phyloP scores from a whole-genome alignment of 108 stramenopile species.

The Seminavis robusta region DNA sequence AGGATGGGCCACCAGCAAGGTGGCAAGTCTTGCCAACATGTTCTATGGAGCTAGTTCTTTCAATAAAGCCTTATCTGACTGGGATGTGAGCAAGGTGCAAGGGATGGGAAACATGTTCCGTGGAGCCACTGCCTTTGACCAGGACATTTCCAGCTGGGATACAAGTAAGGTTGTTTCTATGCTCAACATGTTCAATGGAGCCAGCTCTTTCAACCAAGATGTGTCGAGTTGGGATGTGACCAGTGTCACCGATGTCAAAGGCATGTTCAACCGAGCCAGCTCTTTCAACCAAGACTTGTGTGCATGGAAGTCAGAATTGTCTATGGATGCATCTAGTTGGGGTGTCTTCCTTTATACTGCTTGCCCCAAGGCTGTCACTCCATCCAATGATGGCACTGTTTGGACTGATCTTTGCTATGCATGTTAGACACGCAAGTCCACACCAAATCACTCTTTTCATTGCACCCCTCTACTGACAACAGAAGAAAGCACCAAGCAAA shows the following conservation, averaged over 20 bases:
- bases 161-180: neutral
- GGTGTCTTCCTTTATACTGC: too few species aligned
- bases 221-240: constrained; percentile 13
- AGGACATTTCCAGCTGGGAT: constrained; percentile 31
- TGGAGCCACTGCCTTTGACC: constrained; percentile 29
- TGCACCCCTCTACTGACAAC: too few species aligned
- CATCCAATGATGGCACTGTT: too few species aligned
- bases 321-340: too few species aligned
- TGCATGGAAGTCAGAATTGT: too few species aligned
- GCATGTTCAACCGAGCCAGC: constrained; percentile 17
- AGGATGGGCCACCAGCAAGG: constrained; percentile 13
- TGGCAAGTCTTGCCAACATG: constrained; percentile 24
- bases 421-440: too few species aligned
- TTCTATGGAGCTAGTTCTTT: constrained; percentile 25
- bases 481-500: too few species aligned
- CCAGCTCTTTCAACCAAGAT: constrained; percentile 14
- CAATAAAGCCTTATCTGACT: constrained; percentile 20
- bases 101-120: constrained; percentile 23
- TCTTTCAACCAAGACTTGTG: constrained; percentile 23
- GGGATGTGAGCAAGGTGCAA: constrained; percentile 5
- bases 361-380: too few species aligned
- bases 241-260: neutral
- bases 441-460: too few species aligned
- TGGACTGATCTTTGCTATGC: too few species aligned
- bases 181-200: constrained; percentile 23